These are phyloP conservation scores for Ganoderma sinense DNA, from an alignment of 1,284 basidiomycete species.

Conservation along the genomic window DNA sequence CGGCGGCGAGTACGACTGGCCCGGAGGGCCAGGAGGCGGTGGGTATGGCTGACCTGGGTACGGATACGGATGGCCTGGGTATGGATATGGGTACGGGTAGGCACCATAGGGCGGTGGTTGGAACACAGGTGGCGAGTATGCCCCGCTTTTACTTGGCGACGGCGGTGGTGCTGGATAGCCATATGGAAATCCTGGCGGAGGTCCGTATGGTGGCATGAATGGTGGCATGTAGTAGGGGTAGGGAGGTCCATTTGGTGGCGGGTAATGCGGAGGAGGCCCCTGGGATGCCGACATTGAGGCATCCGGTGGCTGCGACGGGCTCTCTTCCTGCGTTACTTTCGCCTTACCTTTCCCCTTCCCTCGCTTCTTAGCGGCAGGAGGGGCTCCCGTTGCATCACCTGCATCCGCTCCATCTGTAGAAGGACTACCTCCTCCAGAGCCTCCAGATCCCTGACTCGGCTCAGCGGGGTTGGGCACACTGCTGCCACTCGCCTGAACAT, in stretches of 20 bases:
- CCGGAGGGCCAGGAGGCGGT: conserved; percentile 20
- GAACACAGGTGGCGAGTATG: conserved; percentile 30
- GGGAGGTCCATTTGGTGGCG: conserved; percentile 28
- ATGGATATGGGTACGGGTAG: conserved; percentile 32
- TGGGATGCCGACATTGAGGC: not conserved
- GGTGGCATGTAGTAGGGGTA: conserved; percentile 47
- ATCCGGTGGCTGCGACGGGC: not conserved
- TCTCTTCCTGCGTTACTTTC: not conserved
- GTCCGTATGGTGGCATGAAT: conserved; percentile 39
- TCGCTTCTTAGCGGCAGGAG: conserved; percentile 19
- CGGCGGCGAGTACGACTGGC: conserved; percentile 22
- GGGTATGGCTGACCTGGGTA: conserved; percentile 25
- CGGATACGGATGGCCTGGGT: conserved; percentile 28
- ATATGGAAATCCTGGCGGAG: conserved; percentile 26
- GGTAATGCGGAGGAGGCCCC: conserved; percentile 10
- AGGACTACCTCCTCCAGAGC: no score
- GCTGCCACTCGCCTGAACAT: not conserved
- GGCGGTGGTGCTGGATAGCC: conserved; percentile 26
- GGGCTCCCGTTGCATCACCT: not conserved
- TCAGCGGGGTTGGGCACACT: not conserved
- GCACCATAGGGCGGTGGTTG: conserved; percentile 30
- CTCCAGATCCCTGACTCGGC: not conserved
- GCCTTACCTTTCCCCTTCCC: conserved; percentile 24
- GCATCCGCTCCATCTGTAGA: not conserved
- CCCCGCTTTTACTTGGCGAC: conserved; percentile 10